Evolutionary conservation across 164 flowering plant species (phyloP), one percentile per base, ranked within the genome.

Genomic region (Magnolia sinica): DNA sequence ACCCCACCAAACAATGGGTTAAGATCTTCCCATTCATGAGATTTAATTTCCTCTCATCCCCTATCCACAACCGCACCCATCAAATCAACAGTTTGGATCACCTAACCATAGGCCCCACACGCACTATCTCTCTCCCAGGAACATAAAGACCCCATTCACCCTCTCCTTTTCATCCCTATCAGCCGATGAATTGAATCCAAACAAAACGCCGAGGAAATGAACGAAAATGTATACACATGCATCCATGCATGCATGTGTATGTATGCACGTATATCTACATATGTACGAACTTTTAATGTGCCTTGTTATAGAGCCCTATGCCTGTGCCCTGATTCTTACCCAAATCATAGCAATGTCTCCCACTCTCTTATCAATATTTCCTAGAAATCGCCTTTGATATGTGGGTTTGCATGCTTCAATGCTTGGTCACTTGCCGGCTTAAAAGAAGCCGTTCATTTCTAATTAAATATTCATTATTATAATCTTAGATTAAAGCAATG

Each of bases 311-410:
- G 55, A 20, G 63, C 37, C 51, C 55, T 64, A 7, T 65, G 76
- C 7, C 49, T 80, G 82, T 71, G 70, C 80, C 72, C 81, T 45
- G 58, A 77, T 79, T 79, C 78, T 82, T 78, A 76, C 78, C 70
- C 83, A 81, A 78, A 81, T 80, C 79, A 81, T 70, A 71, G 67
- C 49, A 69, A 59, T 83, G 84, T 78, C 82, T 75, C 82, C 86
- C 83, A 66, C 75, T 52, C 78, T 72, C 73, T 16, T 49, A 50
- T 73, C 82, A 70, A 75, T 65, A 27, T 65, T 51, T 64, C 11
- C 31, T 50, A n/a, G 68, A 64, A 64, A 64, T n/a, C 24, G 11
- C 24, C 68, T 64, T 64, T n/a, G 22, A n/a, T 8, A n/a, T 20
- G 22, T 64, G 68, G 24, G 24, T 64, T 18, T 4, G 68, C 67